Conservation (phyloP, 495 filamentous ascomycete genomes). For the Aspergillus panamensis region DNA sequence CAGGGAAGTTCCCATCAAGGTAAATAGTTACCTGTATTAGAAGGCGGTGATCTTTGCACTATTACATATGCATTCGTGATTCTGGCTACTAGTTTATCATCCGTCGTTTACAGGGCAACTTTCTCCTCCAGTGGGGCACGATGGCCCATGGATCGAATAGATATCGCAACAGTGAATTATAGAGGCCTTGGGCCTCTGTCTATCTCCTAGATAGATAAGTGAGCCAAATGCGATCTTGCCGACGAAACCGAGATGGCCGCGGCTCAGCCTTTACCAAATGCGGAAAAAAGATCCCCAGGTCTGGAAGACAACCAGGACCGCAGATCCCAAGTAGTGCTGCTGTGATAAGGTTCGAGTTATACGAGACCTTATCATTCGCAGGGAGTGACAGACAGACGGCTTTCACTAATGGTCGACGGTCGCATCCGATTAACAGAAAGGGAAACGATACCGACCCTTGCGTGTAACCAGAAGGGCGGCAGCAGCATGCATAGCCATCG, state of each 20-base stretch:
- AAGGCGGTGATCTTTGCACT: too few species aligned
- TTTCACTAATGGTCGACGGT: constrained; percentile 4
- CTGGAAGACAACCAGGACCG: neutral
- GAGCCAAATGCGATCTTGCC: neutral
- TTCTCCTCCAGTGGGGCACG: too few species aligned
- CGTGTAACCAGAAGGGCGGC: neutral
- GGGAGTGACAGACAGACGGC: neutral
- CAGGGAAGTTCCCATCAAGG: too few species aligned
- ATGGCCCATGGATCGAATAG: too few species aligned
- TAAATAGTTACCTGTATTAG: too few species aligned
- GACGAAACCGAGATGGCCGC: neutral
- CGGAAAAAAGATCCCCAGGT: constrained; percentile 18
- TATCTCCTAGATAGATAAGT: neutral
- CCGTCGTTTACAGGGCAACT: too few species aligned
- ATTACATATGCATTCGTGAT: too few species aligned
- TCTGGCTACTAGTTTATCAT: too few species aligned
- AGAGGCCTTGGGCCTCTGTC: neutral
- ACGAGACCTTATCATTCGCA: constrained; percentile 6
- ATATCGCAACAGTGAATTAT: neutral
- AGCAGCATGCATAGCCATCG: neutral
- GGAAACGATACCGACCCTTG: constrained; percentile 15
- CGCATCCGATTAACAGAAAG: constrained; percentile 37
- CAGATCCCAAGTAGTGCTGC: neutral
- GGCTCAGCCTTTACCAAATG: constrained; percentile 15
- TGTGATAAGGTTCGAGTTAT: neutral